Base-by-base conservation (phyloP, 768 basidiomycete species). In the Termitomyces sp. region DNA sequence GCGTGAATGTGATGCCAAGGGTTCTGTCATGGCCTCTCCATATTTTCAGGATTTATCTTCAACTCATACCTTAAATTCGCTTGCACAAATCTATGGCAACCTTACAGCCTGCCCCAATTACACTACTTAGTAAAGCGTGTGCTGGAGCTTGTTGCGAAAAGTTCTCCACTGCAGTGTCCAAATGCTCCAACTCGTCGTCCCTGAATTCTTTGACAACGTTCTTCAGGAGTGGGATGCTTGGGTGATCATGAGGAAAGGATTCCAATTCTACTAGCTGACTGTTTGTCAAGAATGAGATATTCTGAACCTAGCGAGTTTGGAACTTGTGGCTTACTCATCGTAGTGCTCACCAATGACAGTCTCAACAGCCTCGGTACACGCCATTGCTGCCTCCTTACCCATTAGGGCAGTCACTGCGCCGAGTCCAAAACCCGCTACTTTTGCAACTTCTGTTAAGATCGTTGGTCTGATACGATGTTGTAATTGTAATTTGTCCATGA, bases 321-420 rank as follows among this genome's bases (percentile, higher is more conserved):
- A 46, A 55, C 28, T n/a, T 13, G 9, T 9, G 22, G 81, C 92
- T 68, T 69, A 96, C 95, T 97, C 94, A 69, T 98, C 92, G 66
- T 98, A 98, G 72, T 98, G 95, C 71, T 98, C 95, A 41, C 95
- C 95, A 53, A 98, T 98, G 56, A 93, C 93, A 0, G 95, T 97
- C 71, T 98, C 95, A 20, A 98, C 94, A 0, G 95, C 95, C 70
- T 98, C 95, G 0, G 95, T 98, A 66, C 95, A 98, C 6, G 95
- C 95, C 95, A 98, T 98, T 0, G 95, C 94, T 13, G 94, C 93
- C 64, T 97, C 89, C 67, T 85, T 89, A 37, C 95, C 90, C 82
- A 96, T 79, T 22, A 96, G 72, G 0, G 92, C 95, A 0, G 95
- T 97, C 0, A 76, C 81, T 5, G 87, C 87, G 5, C 95, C 95